A percentile compares a stretch with the other conserved stretches of the same genome.
Evolutionary conservation across 2,329 filamentous ascomycete species (phyloP).

Genomic region (Beauveria sp.): DNA sequence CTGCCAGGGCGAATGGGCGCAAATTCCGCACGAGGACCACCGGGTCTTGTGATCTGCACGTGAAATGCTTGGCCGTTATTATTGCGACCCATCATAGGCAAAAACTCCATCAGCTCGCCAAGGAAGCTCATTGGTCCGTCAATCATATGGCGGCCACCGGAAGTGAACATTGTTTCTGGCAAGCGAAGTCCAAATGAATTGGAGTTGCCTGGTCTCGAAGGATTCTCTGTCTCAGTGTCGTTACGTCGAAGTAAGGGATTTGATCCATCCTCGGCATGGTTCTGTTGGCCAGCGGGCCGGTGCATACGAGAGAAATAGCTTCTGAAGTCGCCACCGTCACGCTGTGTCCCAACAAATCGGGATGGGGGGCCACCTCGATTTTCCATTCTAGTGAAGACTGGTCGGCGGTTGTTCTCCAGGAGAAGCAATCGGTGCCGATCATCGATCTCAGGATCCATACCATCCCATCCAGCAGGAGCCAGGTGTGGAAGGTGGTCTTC

Average conservation of each 20-base stretch:
- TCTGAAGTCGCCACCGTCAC: conserved; percentile 45
- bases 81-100: conserved; percentile 39
- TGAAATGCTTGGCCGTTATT: conserved; percentile 47
- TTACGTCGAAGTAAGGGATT: conserved; percentile 77
- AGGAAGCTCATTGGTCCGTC: conserved; percentile 48
- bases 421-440: conserved; percentile 36
- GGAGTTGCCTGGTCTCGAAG: conserved; percentile 41
- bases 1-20: conserved; percentile 32
- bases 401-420: conserved; percentile 44
- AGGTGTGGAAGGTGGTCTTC: conserved; percentile 38
- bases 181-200: conserved; percentile 47
- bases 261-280: conserved; percentile 65
- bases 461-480: conserved; percentile 51
- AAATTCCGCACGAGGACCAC: conserved; percentile 43
- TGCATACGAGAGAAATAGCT: conserved; percentile 44
- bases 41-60: conserved; percentile 48
- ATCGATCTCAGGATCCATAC: conserved; percentile 43
- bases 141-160: conserved; percentile 26
- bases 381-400: conserved; percentile 26
- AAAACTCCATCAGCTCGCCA: conserved; percentile 47
- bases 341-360: conserved; percentile 41
- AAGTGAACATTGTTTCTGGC: conserved; percentile 36
- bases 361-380: conserved; percentile 54
- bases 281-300: conserved; percentile 42
- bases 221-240: conserved; percentile 34